Evolutionary conservation across 345 rosid species (phyloP).

Genomic region (Corchorus olitorius): DNA sequence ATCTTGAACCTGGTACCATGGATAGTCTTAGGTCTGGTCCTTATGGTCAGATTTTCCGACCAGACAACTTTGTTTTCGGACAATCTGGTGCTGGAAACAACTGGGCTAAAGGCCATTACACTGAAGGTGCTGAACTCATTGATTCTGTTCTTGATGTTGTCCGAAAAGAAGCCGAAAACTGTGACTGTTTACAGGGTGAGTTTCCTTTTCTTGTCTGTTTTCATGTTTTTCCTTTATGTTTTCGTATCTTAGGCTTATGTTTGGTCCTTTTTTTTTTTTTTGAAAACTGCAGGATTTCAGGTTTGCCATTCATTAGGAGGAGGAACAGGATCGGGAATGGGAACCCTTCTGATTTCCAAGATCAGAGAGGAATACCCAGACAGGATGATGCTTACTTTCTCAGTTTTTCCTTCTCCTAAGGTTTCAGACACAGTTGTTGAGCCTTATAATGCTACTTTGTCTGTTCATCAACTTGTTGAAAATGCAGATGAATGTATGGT

Average conservation of each 20-base stretch:
- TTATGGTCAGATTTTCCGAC: conserved; percentile 26
- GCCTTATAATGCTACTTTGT: conserved; percentile 70
- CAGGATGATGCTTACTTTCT: conserved; percentile 73
- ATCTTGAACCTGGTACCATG: conserved; percentile 50
- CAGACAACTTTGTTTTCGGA: conserved; percentile 31
- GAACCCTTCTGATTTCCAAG: conserved; percentile 64
- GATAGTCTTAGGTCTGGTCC: conserved; percentile 35
- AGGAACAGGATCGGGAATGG: conserved; percentile 73
- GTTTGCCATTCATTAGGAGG: conserved; percentile 67
- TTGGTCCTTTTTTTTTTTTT: neutral
- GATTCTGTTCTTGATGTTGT: conserved; percentile 45
- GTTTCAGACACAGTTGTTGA: conserved; percentile 65
- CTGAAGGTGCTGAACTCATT: conserved; percentile 44
- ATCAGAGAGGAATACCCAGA: conserved; percentile 75
- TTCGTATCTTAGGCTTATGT: neutral
- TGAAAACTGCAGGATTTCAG: conserved; percentile 46
- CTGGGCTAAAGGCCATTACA: conserved; percentile 45
- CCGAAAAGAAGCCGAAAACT: conserved; percentile 43
- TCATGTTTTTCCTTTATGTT: neutral
- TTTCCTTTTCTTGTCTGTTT: neutral
- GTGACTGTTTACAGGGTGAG: conserved; percentile 41
- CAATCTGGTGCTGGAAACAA: conserved; percentile 37
- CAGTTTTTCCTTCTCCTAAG: conserved; percentile 43
- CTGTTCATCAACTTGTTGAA: conserved; percentile 67
- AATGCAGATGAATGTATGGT: conserved; percentile 73